Evolutionary conservation across 768 basidiomycete genomes (phyloP), one percentile per base, ranked within the genome.

Genomic region (Amanita rubescens): DNA sequence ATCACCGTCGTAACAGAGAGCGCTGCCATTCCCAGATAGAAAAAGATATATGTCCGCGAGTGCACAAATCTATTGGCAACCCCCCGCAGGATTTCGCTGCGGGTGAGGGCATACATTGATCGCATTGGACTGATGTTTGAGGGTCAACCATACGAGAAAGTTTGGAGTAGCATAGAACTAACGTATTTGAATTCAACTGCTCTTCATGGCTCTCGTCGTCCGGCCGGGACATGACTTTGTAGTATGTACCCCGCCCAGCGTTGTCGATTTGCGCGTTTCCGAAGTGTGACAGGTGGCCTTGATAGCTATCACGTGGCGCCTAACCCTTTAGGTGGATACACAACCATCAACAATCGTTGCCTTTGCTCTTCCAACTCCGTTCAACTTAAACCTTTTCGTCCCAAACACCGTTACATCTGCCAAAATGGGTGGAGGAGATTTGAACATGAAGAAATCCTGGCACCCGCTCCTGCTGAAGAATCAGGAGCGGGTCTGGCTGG

Each of bases 361-460:
- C 35, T 38, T 50, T 38, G 39, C 27, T 20, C 53, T 42, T 45
- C 43, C 43, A 55, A 43, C 56, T 46, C 30, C 39, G 51, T 53
- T 32, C 24, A 34, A 42, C 54, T 53, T 32, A 19, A 34, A 42
- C 54, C n/a, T 43, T 55, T 62, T 65, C 48, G 57, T 52, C 14
- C 27, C 22, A 33, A 33, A 44, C n/a, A 14, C 10, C 11, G 10
- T 3, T 34, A 17, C 20, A 43, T 7, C 46, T 19, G 60, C 62
- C 78, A 96, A 87, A 63, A 97, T 97, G 94, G 94, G 94, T 82
- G 94, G 94, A 55, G 94, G 90, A 57, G 94, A 97, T 70, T 78
- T 97, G 67, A 98, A 98, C 66, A 98, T 98, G 94, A 96, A 90
- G 73, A 95, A 96, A 80, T 94, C 91, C 59, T 97, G 94, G 94